phyloP scores from a whole-genome alignment of 202 grass and related monocot genomes.

The Alloteropsis angusta region DNA sequence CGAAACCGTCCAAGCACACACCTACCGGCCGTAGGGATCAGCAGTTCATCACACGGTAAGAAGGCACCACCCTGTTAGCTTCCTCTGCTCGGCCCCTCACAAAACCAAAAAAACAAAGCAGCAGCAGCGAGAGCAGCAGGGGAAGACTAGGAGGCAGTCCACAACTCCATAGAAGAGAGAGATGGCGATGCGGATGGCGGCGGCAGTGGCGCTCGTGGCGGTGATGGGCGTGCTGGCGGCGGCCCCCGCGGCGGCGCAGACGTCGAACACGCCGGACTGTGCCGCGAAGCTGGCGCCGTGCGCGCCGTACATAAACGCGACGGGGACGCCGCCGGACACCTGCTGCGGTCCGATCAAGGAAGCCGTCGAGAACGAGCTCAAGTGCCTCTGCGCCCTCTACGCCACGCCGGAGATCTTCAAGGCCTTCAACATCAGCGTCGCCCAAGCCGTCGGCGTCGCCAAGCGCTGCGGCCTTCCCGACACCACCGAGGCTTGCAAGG shows the following conservation, averaged over 20 bases:
- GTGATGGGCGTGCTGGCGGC: slow-evolving; percentile 18
- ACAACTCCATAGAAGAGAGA: not conserved
- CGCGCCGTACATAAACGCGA: slow-evolving; percentile 18
- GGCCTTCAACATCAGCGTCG: slow-evolving; percentile 33
- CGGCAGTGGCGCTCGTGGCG: not conserved
- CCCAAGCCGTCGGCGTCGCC: slow-evolving; percentile 29
- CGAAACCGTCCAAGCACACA: not conserved
- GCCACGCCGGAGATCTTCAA: slow-evolving; percentile 38
- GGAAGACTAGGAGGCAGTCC: not conserved
- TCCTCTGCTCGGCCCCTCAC: not conserved
- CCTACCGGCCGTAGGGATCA: not conserved
- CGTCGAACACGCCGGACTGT: not conserved
- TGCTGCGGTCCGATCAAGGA: slow-evolving; percentile 46
- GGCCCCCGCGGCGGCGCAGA: slow-evolving; percentile 23
- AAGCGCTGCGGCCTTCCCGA: slow-evolving; percentile 32
- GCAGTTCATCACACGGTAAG: not conserved
- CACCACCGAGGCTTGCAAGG: slow-evolving; percentile 27
- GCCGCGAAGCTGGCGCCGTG: slow-evolving; percentile 34
- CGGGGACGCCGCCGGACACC: slow-evolving; percentile 27
- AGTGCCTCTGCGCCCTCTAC: slow-evolving; percentile 51
- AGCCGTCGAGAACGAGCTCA: slow-evolving; percentile 25
- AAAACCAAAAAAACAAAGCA: not conserved
- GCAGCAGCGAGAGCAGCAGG: not conserved
- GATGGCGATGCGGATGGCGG: slow-evolving; percentile 16
- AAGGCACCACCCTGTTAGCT: not conserved